Evolutionary conservation across 441 rosid genomes (phyloP).

Genomic region (Syzygium malaccense): DNA sequence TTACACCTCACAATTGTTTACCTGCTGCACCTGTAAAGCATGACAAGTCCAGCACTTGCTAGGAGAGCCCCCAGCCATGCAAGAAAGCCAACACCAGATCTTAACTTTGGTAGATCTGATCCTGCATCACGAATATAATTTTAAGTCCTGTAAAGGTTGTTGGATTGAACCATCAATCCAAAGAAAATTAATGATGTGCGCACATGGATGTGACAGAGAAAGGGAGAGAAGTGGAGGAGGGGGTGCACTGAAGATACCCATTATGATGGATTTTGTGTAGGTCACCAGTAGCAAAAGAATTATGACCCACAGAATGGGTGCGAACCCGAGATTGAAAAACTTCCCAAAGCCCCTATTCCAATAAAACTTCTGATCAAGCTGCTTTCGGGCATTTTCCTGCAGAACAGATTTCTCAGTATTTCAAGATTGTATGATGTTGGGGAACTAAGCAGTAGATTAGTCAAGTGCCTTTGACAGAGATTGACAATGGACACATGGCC

Average conservation of each 20-base stretch:
- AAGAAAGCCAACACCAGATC: constrained; percentile 66
- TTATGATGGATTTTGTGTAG: constrained; percentile 60
- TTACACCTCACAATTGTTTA: constrained; percentile 12
- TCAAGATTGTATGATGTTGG: not conserved
- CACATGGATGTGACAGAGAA: not conserved
- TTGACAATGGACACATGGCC: not conserved
- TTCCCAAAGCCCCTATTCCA: constrained; percentile 62
- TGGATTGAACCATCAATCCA: not conserved
- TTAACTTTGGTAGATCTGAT: constrained; percentile 65
- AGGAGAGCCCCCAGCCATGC: constrained; percentile 88
- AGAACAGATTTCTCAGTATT: not conserved
- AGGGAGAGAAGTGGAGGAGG: not conserved
- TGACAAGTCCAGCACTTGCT: constrained; percentile 62
- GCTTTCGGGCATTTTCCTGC: constrained; percentile 86
- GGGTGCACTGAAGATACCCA: constrained; percentile 35
- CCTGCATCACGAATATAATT: constrained; percentile 31
- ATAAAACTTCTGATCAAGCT: constrained; percentile 70
- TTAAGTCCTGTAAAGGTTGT: constrained; percentile 1
- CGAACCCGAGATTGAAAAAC: constrained; percentile 80
- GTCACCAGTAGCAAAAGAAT: constrained; percentile 53
- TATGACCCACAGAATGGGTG: constrained; percentile 69
- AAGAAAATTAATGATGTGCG: not conserved
- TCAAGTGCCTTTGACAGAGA: not conserved
- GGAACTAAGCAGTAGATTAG: not conserved
- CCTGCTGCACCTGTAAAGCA: constrained; percentile 94